Base-by-base conservation (phyloP, 2,329 filamentous ascomycete genomes). In the Phaeosphaeria sp. region DNA sequence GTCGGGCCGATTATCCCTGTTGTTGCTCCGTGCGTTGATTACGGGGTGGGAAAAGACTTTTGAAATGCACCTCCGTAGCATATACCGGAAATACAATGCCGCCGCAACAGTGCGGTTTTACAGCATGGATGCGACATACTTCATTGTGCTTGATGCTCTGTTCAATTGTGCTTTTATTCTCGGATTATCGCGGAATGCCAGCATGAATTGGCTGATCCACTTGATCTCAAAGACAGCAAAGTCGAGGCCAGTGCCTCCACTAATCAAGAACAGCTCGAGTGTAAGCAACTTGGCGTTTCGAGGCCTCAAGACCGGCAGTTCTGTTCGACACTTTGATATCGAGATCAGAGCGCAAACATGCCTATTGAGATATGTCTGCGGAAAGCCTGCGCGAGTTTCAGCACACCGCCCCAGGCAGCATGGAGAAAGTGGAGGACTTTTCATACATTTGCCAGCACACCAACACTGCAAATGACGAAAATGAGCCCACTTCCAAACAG, bases 301-400 rank as follows among this genome's bases (percentile, higher is more conserved):
- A 27, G 33, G 42, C 21, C 42, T 18, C 22, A 48, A 43, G 49
- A 39, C 36, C 57, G 61, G 56, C 40, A 58, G 39, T 39, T 53
- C 11, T 44, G 22, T 20, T 17, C 56, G 39, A 52, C 44, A 48
- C 39, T 30, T 48, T 51, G 30, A 51, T 53, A 15, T 51, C 49
- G 49, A 53, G 40, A 59, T 52, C 52, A 56, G 49, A 55, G 56
- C 40, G 48, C 33, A 17, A 27, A 30, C 2, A 18, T 50, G 42
- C 44, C 18, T 47, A 55, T 24, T 43, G 53, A 30, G 46, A 51
- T 15, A 24, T 22, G 52, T 50, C 54, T 13, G 27, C 39, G 15
- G 49, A 59, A 55, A 60, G 59, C 61, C 57, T 94, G 81, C 70
- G 82, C 84, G 65, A 83, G 78, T 79, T 87, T 91, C 92, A 91